Evolutionary conservation across 306 rosid species (phyloP).

Genomic region (Rosa lucieae): DNA sequence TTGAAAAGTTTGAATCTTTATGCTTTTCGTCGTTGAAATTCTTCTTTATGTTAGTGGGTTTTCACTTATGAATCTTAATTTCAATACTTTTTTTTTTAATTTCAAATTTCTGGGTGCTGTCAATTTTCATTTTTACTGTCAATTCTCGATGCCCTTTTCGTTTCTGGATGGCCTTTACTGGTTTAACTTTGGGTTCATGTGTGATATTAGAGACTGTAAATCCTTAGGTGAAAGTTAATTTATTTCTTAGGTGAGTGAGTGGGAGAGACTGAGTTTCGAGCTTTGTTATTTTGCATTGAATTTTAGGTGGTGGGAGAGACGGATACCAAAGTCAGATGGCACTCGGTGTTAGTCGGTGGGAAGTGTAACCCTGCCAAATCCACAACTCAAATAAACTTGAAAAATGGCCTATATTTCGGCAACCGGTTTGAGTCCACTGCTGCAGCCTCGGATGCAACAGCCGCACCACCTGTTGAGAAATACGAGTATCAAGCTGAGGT

Average conservation of each 20-base stretch:
- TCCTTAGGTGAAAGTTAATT: neutral
- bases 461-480: conserved; percentile 55
- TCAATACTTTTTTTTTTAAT: neutral
- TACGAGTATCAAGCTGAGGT: conserved; percentile 97
- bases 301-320: conserved; percentile 53
- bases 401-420: conserved; percentile 37
- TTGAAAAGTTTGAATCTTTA: conserved; percentile 1
- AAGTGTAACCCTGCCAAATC: conserved; percentile 30
- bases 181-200: neutral
- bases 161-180: neutral
- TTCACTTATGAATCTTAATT: too few species aligned
- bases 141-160: neutral
- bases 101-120: neutral
- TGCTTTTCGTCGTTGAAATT: neutral
- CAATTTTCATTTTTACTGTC: neutral
- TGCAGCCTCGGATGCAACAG: conserved; percentile 67
- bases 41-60: neutral
- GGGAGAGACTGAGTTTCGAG: neutral
- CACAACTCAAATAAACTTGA: conserved; percentile 26
- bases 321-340: conserved; percentile 47
- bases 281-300: neutral
- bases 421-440: conserved; percentile 77
- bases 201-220: neutral
- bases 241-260: neutral
- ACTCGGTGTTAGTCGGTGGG: conserved; percentile 49